A percentile compares a stretch with the other conserved stretches of the same genome.
phyloP scores from a whole-genome alignment of 805 yeast species.

The Cyberlindnera japonica region DNA sequence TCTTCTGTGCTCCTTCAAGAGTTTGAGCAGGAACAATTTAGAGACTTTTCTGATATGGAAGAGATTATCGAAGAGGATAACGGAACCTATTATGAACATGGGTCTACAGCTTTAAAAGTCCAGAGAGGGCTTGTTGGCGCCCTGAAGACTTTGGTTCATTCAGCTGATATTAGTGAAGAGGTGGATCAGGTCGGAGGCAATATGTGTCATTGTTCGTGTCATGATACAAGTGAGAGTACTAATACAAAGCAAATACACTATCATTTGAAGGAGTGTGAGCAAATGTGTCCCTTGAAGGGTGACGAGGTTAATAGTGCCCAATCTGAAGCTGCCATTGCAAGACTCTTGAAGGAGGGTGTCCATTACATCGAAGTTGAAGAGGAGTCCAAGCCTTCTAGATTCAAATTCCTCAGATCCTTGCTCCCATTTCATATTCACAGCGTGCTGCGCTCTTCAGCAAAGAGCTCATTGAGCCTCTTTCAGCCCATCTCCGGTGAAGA shows the following conservation, averaged over 20 bases:
- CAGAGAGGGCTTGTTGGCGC: slow-evolving; percentile 5
- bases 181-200: background rate
- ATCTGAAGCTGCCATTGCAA: background rate
- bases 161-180: background rate
- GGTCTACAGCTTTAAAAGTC: background rate
- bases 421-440: slow-evolving; percentile 1
- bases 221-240: too few species aligned
- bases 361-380: slow-evolving; percentile 15
- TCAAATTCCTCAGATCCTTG: slow-evolving; percentile 1
- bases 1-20: background rate
- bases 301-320: background rate
- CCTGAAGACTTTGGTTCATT: too few species aligned
- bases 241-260: too few species aligned
- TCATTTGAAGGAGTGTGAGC: too few species aligned
- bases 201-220: too few species aligned
- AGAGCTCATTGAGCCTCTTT: too few species aligned
- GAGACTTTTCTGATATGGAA: slow-evolving; percentile 8
- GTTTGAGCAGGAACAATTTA: slow-evolving; percentile 5
- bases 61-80: slow-evolving; percentile 2
- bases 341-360: slow-evolving; percentile 10
- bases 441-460: too few species aligned
- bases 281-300: background rate
- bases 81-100: background rate
- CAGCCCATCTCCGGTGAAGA: too few species aligned
- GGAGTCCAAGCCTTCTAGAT: slow-evolving; percentile 2